phyloP scores from a whole-genome alignment of 176 grass and related monocot genomes.

The Eleusine coracana region DNA sequence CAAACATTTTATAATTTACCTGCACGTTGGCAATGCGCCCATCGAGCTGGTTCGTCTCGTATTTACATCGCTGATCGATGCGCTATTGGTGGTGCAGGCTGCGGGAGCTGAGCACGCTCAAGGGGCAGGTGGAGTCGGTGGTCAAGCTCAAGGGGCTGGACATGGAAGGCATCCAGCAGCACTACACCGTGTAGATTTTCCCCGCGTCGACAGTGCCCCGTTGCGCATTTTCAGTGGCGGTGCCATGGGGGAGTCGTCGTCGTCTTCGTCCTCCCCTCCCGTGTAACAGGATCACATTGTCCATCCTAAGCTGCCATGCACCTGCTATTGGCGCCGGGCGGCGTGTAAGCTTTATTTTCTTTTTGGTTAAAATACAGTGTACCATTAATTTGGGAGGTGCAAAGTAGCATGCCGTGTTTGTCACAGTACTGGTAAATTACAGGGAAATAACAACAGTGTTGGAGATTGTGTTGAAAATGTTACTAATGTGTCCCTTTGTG shows the following conservation, averaged over 20 bases:
- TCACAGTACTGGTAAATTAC: neutral
- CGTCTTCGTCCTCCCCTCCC: neutral
- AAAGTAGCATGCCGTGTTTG: neutral
- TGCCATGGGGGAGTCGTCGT: neutral
- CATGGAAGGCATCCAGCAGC: constrained; percentile 63
- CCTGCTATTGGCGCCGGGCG: neutral
- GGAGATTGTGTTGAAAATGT: neutral
- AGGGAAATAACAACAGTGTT: neutral
- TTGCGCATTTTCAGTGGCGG: constrained; percentile 31
- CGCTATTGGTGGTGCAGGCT: constrained; percentile 43
- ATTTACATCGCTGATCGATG: no score
- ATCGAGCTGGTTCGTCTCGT: no score
- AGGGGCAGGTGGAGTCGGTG: constrained; percentile 68
- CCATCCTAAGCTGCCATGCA: neutral
- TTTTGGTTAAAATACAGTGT: neutral
- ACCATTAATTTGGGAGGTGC: neutral
- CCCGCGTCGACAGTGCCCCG: neutral
- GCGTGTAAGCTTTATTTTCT: neutral
- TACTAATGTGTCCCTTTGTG: no score
- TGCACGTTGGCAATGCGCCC: no score
- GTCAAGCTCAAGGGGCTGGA: constrained; percentile 88
- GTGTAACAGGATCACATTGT: neutral
- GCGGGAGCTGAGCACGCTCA: constrained; percentile 72
- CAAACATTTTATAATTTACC: no score
- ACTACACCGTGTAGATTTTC: constrained; percentile 65